These are phyloP conservation scores for Meyerozyma athensensis DNA, from an alignment of 1,139 yeast genomes.

Conservation along the genomic window DNA sequence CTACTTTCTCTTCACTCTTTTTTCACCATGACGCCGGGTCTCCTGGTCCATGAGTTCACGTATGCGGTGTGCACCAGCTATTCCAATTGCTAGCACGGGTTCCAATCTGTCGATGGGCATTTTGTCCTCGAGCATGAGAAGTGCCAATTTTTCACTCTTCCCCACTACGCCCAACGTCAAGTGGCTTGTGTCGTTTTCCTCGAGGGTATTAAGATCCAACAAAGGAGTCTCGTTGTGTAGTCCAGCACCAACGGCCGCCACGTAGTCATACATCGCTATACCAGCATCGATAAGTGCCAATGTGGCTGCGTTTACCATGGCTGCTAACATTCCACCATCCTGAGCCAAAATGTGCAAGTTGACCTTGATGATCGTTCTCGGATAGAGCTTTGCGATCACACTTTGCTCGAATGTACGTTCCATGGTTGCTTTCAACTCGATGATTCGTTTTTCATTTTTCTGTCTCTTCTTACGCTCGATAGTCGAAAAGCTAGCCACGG, in stretches of 20 bases:
- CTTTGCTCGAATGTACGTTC: conserved; percentile 81
- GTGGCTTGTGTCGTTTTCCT: conserved; percentile 77
- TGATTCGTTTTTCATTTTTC: conserved; percentile 64
- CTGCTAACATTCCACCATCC: conserved; percentile 84
- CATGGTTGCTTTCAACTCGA: conserved; percentile 70
- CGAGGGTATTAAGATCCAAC: conserved; percentile 76
- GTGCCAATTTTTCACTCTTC: conserved; percentile 68
- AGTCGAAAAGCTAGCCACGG: conserved; percentile 78
- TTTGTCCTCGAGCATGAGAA: conserved; percentile 75
- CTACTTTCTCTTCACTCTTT: conserved; percentile 18
- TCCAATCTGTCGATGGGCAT: conserved; percentile 81
- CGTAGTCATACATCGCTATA: conserved; percentile 87
- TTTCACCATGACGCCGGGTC: conserved; percentile 67
- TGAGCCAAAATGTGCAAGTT: conserved; percentile 76
- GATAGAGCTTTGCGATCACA: conserved; percentile 68
- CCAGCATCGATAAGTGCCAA: conserved; percentile 94
- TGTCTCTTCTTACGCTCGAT: conserved; percentile 65
- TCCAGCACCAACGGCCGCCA: conserved; percentile 78
- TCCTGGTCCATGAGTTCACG: conserved; percentile 84
- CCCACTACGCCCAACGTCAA: conserved; percentile 86
- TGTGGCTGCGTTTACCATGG: conserved; percentile 83
- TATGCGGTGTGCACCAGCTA: conserved; percentile 83
- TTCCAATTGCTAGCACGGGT: conserved; percentile 72
- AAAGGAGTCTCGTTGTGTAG: conserved; percentile 70
- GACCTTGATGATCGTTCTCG: conserved; percentile 74